Evolutionary conservation across 495 filamentous ascomycete genomes (phyloP), one percentile per base, ranked within the genome.

Genomic region (Parmelia sp.): DNA sequence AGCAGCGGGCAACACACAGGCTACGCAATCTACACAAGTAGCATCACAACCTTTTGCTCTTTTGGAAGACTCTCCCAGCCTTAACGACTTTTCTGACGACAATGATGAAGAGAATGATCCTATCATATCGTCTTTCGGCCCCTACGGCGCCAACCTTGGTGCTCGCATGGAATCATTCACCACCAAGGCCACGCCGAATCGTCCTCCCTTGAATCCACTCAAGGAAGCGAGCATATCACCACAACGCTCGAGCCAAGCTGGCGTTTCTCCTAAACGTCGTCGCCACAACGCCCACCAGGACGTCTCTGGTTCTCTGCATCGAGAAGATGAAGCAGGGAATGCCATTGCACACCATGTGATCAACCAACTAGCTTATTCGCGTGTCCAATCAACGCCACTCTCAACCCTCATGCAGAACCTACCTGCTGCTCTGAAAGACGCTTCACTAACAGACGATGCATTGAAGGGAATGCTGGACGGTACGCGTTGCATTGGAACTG

Each of bases 311-410:
- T 64, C 63, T 63, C 44, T 55, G 1, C 25, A 63, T 37, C 27
- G 56, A n/a, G 39, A 57, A 27, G 33, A 62, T 19, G 66, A 70
- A 51, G 70, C 77, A 74, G 71, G 68, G 14, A 64, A 56, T 1
- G 31, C 73, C 76, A 70, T 62, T 74, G 69, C 76, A 51, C 91
- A 97, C 71, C 95, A 97, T 71, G 86, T 92, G 58, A 81, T 90
- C 70, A 98, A 97, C 73, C 94, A 98, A 74, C 80, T 98, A 25
- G 92, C 95, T n/a, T 98, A 89, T 73, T 96, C 94, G 17, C 90
- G 95, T 25, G 79, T 97, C 3, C 90, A 92, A n/a, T 94, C 92
- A 15, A 92, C 90, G 2, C 93, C 94, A 1, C 84, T 97, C 44
- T 92, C 92, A 1, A 88, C 89, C 15, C 90, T 98, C 63, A 75